Conservation (phyloP, 495 filamentous ascomycete genomes). For the Penicillium coprophilum region DNA sequence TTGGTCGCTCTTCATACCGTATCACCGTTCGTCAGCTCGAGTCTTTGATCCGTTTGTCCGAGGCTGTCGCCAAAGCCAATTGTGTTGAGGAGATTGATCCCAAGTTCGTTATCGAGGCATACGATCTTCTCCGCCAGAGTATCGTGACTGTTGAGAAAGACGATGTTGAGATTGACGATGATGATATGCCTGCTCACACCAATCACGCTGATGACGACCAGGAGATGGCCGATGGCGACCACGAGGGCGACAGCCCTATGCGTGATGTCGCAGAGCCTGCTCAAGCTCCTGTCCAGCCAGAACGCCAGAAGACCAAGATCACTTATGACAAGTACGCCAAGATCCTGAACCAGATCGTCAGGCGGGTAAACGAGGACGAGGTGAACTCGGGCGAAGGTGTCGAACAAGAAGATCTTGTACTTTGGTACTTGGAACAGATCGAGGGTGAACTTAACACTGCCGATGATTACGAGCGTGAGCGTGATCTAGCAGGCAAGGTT, state of each 20-base stretch:
- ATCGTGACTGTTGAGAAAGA: conserved; percentile 99
- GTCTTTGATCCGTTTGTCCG: conserved; percentile 87
- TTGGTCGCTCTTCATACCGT: conserved; percentile 89
- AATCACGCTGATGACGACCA: conserved; percentile 33
- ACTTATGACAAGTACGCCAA: conserved; percentile 93
- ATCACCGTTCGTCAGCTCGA: conserved; percentile 97
- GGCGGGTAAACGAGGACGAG: conserved; percentile 76
- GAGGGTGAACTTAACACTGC: conserved; percentile 78
- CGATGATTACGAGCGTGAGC: conserved; percentile 78
- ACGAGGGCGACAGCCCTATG: conserved; percentile 73
- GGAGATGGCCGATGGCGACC: conserved; percentile 51
- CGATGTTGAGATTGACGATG: conserved; percentile 93
- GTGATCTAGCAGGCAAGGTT: conserved; percentile 78
- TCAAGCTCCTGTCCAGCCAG: conserved; percentile 38
- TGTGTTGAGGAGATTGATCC: conserved; percentile 89
- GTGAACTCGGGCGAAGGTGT: conserved; percentile 75
- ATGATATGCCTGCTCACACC: conserved; percentile 54
- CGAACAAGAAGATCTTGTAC: conserved; percentile 77
- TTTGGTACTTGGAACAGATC: conserved; percentile 95
- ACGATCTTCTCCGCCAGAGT: conserved; percentile 81
- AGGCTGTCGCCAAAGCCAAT: conserved; percentile 96
- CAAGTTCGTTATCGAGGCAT: conserved; percentile 86
- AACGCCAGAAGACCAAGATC: conserved; percentile 75
- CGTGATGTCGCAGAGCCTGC: conserved; percentile 42
- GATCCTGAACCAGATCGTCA: conserved; percentile 82